Evolutionary conservation across 331 rosid species (phyloP), one percentile per base, ranked within the genome.

Genomic region (Ulmus americana): DNA sequence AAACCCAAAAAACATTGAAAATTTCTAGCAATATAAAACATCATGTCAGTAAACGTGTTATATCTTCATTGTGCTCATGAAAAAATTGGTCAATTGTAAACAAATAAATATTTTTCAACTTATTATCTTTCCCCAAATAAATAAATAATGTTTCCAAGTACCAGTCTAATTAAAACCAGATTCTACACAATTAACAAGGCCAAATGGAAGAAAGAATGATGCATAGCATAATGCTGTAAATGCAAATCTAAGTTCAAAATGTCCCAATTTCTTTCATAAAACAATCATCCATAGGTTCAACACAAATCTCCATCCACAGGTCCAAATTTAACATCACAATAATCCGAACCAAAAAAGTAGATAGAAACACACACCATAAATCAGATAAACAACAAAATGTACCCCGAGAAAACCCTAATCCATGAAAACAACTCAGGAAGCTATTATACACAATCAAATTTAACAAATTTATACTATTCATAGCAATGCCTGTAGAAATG

Each of bases 361-460:
- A 28, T 28, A 28, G 16, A 48, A 12, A 48, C 53, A 14, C 35
- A 14, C 53, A 28, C 39, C 8, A 55, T 3, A 35, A 11, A 10
- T 55, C 43, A 55, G 10, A 55, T 20, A 55, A 22, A 8, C 20
- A 40, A 41, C 63, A 61, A 62, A 81, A 56, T 69, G 40, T 46
- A 22, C 51, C 50, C 28, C 20, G 41, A 39, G 7, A 11, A 58
- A 49, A 45, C 51, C 71, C 53, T 13, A 70, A 77, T 39, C 62
- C 77, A 62, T 39, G 55, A 53, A 43, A 58, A 61, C 7, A 13
- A 39, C 67, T 42, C 45, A n/a, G 15, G 38, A 39, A 72, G 56
- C 49, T 16, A 72, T 48, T 44, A 46, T 59, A 51, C 14, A 77
- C 15, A 50, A 41, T 39, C 55, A 3, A 51, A 65, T n/a, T 39